These are phyloP conservation scores for Exobasidium rhododendri DNA, from an alignment of 1,284 basidiomycete genomes.

Conservation along the genomic window DNA sequence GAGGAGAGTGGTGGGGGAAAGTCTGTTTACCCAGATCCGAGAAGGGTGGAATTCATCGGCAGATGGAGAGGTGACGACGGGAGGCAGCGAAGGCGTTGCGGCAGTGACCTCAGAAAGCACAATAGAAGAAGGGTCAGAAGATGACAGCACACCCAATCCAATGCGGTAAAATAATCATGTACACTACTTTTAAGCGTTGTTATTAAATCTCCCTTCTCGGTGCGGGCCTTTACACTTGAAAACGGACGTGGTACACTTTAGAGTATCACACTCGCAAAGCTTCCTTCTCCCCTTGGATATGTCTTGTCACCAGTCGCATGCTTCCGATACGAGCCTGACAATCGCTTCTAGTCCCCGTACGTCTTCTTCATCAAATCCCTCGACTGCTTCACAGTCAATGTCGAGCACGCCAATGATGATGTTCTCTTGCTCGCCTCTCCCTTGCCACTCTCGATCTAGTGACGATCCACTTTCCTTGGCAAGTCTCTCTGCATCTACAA, in stretches of 20 bases:
- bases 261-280: too few relatives aligned
- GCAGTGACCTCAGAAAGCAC: neutral
- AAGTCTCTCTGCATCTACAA: conserved; percentile 17
- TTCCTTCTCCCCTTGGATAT: too few relatives aligned
- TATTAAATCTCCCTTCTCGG: too few relatives aligned
- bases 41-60: conserved; percentile 24
- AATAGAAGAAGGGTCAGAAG: conserved; percentile 2
- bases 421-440: conserved; percentile 38
- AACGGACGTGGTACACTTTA: too few relatives aligned
- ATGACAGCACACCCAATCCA: neutral
- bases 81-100: neutral
- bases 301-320: conserved; percentile 37
- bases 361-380: conserved; percentile 55
- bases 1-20: conserved; percentile 35
- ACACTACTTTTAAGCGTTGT: too few relatives aligned
- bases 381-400: conserved; percentile 54
- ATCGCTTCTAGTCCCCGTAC: conserved; percentile 45
- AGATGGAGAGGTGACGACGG: conserved; percentile 3
- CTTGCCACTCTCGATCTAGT: conserved; percentile 32
- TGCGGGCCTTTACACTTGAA: too few relatives aligned
- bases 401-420: conserved; percentile 56
- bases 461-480: neutral
- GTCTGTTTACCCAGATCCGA: conserved; percentile 36
- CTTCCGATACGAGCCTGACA: conserved; percentile 34
- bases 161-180: too few relatives aligned